A percentile compares a stretch with the other conserved stretches of the same genome.
Evolutionary conservation across 192 early-diverging fungal species (phyloP).

Genomic region (Dissophora globulifera): DNA sequence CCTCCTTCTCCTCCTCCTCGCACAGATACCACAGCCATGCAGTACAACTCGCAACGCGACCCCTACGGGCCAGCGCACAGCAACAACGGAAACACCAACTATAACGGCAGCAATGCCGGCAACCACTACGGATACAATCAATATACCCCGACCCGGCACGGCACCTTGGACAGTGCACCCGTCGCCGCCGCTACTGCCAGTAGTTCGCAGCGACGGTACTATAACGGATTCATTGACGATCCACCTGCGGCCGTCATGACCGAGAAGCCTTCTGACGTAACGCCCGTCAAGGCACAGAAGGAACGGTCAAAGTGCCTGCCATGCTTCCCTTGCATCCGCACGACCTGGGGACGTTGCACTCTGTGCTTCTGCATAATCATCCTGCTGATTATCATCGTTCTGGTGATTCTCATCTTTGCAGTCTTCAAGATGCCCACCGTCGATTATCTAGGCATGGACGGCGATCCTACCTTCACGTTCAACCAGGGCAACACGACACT

Average conservation of each 20-base stretch:
- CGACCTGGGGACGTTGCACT: conserved; percentile 17
- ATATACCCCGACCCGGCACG: background rate
- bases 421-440: conserved; percentile 36
- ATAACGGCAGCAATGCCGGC: background rate
- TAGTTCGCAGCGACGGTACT: background rate
- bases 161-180: background rate
- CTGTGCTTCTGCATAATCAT: conserved; percentile 30
- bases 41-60: conserved; percentile 3
- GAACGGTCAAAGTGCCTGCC: conserved; percentile 7
- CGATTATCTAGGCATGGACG: conserved; percentile 17
- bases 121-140: conserved; percentile 1
- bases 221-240: background rate
- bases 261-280: background rate
- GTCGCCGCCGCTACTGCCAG: too few species aligned
- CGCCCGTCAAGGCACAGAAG: conserved; percentile 5
- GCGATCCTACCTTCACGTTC: conserved; percentile 21
- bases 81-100: background rate
- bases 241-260: too few species aligned
- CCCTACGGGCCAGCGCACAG: conserved; percentile 4
- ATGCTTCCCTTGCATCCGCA: conserved; percentile 36
- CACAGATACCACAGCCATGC: conserved; percentile 5
- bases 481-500: conserved; percentile 41
- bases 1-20: too few species aligned
- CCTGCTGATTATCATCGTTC: conserved; percentile 12
- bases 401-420: conserved; percentile 34